These are phyloP conservation scores for Acer campestre DNA, from an alignment of 345 rosid species.

Conservation along the genomic window DNA sequence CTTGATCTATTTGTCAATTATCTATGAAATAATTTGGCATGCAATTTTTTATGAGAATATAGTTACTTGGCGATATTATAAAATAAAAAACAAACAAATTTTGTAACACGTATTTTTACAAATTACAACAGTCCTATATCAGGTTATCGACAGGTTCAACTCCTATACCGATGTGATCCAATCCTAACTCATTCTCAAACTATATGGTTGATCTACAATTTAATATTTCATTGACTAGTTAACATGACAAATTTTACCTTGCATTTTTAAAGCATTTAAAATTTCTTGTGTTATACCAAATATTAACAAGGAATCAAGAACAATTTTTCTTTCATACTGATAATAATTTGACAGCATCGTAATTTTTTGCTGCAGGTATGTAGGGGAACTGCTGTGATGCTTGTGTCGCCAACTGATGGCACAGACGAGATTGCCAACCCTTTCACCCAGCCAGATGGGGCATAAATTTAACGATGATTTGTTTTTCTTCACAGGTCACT, in stretches of 20 bases:
- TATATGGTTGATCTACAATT: background rate
- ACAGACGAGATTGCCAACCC: conserved; percentile 99
- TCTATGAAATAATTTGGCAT: background rate
- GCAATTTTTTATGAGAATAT: background rate
- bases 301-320: background rate
- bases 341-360: background rate
- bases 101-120: background rate
- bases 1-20: background rate
- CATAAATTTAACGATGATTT: conserved; percentile 38
- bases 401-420: conserved; percentile 96
- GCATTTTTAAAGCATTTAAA: background rate
- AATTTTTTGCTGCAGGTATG: conserved; percentile 63
- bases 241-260: background rate
- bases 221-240: background rate
- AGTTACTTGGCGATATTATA: background rate
- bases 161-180: background rate
- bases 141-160: background rate
- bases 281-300: background rate
- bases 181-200: background rate
- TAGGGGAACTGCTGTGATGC: conserved; percentile 98
- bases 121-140: background rate
- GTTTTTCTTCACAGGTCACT: background rate
- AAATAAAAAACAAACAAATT: background rate
- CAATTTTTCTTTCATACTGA: background rate
- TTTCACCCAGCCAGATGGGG: conserved; percentile 82